Percentiles rank a stretch among this genome's conserved stretches.
Conservation (phyloP, 108 stramenopile species). For the Pseudonitzschia delicatissima region DNA sequence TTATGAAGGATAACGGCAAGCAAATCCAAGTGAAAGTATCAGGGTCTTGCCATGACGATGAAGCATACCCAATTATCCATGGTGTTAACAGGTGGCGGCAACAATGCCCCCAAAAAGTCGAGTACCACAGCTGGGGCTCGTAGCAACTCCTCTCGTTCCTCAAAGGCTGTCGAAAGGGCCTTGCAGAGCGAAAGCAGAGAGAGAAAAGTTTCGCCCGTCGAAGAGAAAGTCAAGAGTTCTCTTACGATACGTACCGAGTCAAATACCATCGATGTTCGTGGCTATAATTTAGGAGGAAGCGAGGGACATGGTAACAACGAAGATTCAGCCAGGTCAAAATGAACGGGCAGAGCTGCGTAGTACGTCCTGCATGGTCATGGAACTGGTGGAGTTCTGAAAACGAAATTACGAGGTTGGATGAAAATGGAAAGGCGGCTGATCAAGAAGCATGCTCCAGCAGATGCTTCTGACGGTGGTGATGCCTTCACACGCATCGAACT, state of each 20-base stretch:
- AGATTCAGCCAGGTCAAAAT: conserved; percentile 52
- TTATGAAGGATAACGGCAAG: conserved; percentile 51
- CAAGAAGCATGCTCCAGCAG: conserved; percentile 61
- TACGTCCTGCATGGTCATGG: conserved; percentile 85
- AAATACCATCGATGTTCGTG: conserved; percentile 89
- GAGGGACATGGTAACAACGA: conserved; percentile 46
- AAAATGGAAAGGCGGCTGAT: conserved; percentile 49
- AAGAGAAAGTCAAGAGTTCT: conserved; percentile 8
- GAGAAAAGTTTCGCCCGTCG: not conserved
- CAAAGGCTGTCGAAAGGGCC: conserved; percentile 65
- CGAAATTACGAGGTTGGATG: conserved; percentile 70
- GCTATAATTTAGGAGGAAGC: conserved; percentile 81
- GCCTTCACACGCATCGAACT: conserved; percentile 77
- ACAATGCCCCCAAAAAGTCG: not conserved
- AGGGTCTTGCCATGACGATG: conserved; percentile 49
- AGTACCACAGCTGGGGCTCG: not conserved
- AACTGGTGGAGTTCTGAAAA: conserved; percentile 69
- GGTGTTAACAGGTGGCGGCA: conserved; percentile 19
- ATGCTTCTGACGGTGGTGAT: conserved; percentile 80
- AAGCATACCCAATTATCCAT: conserved; percentile 68
- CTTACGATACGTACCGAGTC: conserved; percentile 59
- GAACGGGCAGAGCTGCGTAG: conserved; percentile 43
- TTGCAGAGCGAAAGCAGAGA: conserved; percentile 43
- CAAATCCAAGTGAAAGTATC: conserved; percentile 63
- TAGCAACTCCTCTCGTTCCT: conserved; percentile 16